These are phyloP conservation scores for Nakaseomyces nivariensis DNA, from an alignment of 1,139 yeast genomes.

Conservation along the genomic window DNA sequence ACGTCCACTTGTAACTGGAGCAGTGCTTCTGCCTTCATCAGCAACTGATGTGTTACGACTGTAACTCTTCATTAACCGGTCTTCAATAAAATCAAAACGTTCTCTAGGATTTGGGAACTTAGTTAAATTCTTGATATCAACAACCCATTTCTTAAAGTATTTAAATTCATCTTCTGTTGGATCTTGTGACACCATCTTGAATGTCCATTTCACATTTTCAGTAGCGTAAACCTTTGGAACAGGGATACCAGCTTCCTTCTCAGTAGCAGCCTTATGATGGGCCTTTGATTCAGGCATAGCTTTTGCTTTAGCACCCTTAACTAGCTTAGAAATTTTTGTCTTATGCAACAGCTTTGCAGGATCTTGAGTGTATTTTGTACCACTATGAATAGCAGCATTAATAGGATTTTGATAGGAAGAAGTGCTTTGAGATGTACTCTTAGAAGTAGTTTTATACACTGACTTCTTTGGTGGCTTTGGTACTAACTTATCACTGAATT, in stretches of 20 bases:
- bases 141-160: constrained; percentile 37
- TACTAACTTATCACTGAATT: constrained; percentile 6
- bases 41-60: constrained; percentile 1
- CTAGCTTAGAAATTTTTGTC: background rate
- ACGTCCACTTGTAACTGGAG: constrained; percentile 5
- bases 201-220: constrained; percentile 26
- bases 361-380: constrained; percentile 7
- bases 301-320: constrained; percentile 9
- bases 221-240: constrained; percentile 5
- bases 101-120: constrained; percentile 29
- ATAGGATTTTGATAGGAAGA: background rate
- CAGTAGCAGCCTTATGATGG: constrained; percentile 4
- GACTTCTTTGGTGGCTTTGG: background rate
- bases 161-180: constrained; percentile 30
- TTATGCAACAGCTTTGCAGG: constrained; percentile 7
- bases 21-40: background rate
- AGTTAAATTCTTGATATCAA: constrained; percentile 36
- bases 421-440: background rate
- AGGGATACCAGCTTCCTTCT: constrained; percentile 7
- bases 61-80: constrained; percentile 16
- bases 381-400: background rate
- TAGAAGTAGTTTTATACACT: background rate
- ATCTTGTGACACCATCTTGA: constrained; percentile 17
- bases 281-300: background rate
- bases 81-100: constrained; percentile 29